A percentile compares a stretch with the other conserved stretches of the same genome.
These are phyloP conservation scores for Fusarium anthophilum DNA, from an alignment of 2,329 filamentous ascomycete genomes.

Conservation along the genomic window DNA sequence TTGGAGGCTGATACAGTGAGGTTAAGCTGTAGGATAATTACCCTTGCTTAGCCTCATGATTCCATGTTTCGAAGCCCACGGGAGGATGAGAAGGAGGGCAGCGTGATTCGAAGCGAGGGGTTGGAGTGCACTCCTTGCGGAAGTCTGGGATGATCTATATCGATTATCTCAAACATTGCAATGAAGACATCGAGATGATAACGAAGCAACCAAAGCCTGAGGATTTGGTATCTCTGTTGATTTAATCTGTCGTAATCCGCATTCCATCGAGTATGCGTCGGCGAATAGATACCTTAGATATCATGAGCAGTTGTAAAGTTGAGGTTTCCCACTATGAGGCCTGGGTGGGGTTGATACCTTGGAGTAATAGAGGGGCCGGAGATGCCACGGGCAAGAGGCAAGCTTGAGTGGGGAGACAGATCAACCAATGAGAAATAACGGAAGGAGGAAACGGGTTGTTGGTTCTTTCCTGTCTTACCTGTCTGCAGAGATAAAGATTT, in stretches of 20 bases:
- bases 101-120: constrained; percentile 18
- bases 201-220: not conserved
- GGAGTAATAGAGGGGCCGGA: constrained; percentile 1
- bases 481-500: constrained; percentile 28
- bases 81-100: constrained; percentile 5
- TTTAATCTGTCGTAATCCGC: not conserved
- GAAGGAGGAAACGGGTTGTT: not conserved
- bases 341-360: not conserved
- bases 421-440: not conserved
- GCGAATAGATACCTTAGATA: not conserved
- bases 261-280: not conserved
- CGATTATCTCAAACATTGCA: not conserved
- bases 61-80: not conserved
- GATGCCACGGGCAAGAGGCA: constrained; percentile 18
- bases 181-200: not conserved
- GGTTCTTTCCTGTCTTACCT: not conserved
- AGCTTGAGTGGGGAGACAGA: not conserved
- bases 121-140: not conserved
- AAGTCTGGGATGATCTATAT: not conserved
- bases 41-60: not conserved
- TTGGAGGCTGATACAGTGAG: not conserved
- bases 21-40: not conserved
- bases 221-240: not conserved
- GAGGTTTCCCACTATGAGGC: not conserved
- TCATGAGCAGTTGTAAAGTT: not conserved